Conservation (phyloP, 1,284 basidiomycete genomes). For the Ceratobasidium sp. region DNA sequence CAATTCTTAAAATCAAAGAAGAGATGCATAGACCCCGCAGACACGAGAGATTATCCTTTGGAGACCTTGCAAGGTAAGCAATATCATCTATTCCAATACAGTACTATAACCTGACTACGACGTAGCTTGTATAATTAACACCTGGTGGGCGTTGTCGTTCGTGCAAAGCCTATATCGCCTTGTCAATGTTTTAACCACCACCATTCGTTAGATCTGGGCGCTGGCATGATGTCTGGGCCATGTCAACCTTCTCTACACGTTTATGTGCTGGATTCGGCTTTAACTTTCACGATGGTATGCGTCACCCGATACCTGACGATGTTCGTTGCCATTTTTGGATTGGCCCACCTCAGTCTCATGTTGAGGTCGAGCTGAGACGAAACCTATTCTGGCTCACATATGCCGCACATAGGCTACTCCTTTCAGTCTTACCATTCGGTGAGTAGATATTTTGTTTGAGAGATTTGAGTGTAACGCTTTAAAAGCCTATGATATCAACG, state of each 20-base stretch:
- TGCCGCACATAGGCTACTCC: constrained; percentile 2
- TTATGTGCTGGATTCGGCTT: constrained; percentile 14
- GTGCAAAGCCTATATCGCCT: neutral
- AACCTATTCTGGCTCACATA: constrained; percentile 43
- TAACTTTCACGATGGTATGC: neutral
- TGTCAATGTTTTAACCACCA: neutral
- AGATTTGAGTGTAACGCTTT: neutral
- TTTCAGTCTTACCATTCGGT: neutral
- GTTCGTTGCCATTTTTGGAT: constrained; percentile 3
- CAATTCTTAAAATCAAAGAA: neutral
- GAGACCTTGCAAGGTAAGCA: constrained; percentile 27
- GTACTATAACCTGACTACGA: no score
- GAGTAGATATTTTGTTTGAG: neutral
- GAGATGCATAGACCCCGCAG: neutral
- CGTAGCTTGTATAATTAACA: constrained; percentile 13
- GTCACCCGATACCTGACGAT: neutral
- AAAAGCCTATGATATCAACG: constrained; percentile 26
- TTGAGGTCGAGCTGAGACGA: constrained; percentile 32
- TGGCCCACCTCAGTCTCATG: constrained; percentile 20
- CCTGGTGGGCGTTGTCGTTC: constrained; percentile 35
- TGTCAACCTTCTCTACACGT: constrained; percentile 6
- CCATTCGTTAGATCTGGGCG: constrained; percentile 12
- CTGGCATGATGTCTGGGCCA: constrained; percentile 26
- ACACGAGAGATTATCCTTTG: neutral
- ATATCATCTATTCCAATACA: no score